Base-by-base conservation (phyloP, 805 yeast genomes). In the Yamadazyma olivae region DNA sequence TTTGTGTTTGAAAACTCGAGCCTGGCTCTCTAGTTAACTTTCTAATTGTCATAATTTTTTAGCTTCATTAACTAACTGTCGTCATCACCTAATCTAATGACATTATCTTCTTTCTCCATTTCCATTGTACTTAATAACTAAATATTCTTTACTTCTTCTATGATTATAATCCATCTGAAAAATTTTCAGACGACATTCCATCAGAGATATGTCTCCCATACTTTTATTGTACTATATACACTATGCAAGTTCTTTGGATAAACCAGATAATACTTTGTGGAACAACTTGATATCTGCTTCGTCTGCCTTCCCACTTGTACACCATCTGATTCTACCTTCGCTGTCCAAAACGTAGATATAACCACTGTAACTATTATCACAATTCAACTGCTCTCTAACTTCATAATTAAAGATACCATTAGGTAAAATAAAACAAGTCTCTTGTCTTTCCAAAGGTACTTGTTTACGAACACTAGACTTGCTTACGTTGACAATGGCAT, bases 301-400 rank as follows among this genome's bases (percentile, higher is more conserved):
- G 12, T 71, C 70, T 1, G 95, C 83, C 26, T 73, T 75, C 2
- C 98, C 99, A 48, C 95, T 78, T 3, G 88, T 85, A 17, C 88
- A 89, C 98, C 98, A 91, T 48, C 98, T 70, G 36, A 93, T 82
- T 49, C 75, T 81, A 34, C 83, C 81, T 10, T 78, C 66, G 12
- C 67, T 68, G 53, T 93, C 99, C 23, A 93, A 72, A 4, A 91
- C 64, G 45, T 88, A 83, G 8, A 89, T 66, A 53, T 86, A 89
- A 0, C 98, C 98, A 2, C 95, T 77, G 48, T 83, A 84, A 16
- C 77, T 72, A 54, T 91, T 91, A 37, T 79, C 81, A 46, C 89
- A 75, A 32, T 75, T 64, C 23, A 91, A 58, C 17, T 72, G 57
- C 36, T 79, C 79, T 47, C 84, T 75, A 5, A 77, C 59, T 14